Evolutionary conservation across 768 basidiomycete species (phyloP), one percentile per base, ranked within the genome.

Genomic region (Phaffia tasmanica): DNA sequence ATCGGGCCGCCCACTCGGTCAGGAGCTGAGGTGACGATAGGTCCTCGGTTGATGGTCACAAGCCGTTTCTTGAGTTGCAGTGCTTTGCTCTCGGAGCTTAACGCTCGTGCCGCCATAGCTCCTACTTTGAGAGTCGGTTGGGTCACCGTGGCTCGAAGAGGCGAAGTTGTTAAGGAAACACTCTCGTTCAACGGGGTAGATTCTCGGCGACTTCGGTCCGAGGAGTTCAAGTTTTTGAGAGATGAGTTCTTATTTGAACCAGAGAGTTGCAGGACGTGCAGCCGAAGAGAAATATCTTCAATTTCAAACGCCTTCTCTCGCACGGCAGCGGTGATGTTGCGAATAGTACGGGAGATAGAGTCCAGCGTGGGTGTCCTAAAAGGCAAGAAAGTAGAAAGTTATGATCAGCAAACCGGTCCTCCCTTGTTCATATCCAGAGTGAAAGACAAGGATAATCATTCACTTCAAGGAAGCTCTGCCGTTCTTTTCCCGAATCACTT

Each of bases 331-430:
- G 89, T 86, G 71, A 95, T 89, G 74, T 93, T 92, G 51, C 86
- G 83, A 72, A 88, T 86, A 0, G 89, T 87, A 42, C 88, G 83
- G 71, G 86, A 85, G 74, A 94, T 83, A 0, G 87, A 86, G 72
- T 93, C 92, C 60, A 95, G 77, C 8, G 88, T 84, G 0, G 91
- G 90, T 6, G 89, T 81, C 70, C 90, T 93, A 72, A 27, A 35
- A 27, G 60, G 18, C 68, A 18, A 48, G 11, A 55, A 18, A 62
- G 63, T n/a, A 48, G 11, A 51, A 58, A 19, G 25, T 19, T 29
- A 69, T 69, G 14, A 57, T 46, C 48, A 65, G 46, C 23, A 27
- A 46, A 53, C 25, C 51, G 0, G 32, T 53, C 25, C n/a, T 53
- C 32, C 6, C 61, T 58, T 2, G 9, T 18, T 48, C 7, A 57